Conservation (phyloP, 768 basidiomycete genomes). For the Collybia nuda region DNA sequence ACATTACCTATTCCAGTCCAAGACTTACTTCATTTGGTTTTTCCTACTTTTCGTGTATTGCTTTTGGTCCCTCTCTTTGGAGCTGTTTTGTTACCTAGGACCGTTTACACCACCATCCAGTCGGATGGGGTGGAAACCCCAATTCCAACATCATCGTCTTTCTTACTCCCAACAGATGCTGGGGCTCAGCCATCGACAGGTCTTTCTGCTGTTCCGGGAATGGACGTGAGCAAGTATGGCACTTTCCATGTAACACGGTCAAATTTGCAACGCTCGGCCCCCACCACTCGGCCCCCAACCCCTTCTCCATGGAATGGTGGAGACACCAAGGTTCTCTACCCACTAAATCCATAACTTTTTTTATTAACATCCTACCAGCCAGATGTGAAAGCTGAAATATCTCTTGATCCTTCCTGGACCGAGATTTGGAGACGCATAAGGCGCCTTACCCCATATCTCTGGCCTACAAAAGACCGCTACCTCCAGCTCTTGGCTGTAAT, state of each 20-base stretch:
- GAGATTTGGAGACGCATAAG: constrained; percentile 67
- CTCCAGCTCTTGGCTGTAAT: constrained; percentile 72
- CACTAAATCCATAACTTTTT: neutral
- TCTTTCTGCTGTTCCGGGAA: constrained; percentile 43
- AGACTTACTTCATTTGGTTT: constrained; percentile 37
- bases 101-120: constrained; percentile 57
- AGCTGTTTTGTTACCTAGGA: constrained; percentile 61
- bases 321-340: constrained; percentile 35
- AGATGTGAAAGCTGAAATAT: constrained; percentile 48
- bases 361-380: constrained; percentile 22
- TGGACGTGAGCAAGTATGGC: constrained; percentile 66
- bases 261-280: constrained; percentile 49
- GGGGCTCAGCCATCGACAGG: constrained; percentile 47
- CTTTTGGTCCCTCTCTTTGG: constrained; percentile 60
- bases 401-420: constrained; percentile 66
- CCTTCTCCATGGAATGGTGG: constrained; percentile 41
- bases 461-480: constrained; percentile 67
- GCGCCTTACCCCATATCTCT: constrained; percentile 76
- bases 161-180: constrained; percentile 53
- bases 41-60: constrained; percentile 67
- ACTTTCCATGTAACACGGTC: constrained; percentile 62
- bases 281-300: constrained; percentile 53
- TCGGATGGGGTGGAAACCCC: constrained; percentile 39
- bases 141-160: constrained; percentile 46
- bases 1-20: constrained; percentile 21